phyloP scores from a whole-genome alignment of 2,329 filamentous ascomycete species.

The Cladosporium sp. region DNA sequence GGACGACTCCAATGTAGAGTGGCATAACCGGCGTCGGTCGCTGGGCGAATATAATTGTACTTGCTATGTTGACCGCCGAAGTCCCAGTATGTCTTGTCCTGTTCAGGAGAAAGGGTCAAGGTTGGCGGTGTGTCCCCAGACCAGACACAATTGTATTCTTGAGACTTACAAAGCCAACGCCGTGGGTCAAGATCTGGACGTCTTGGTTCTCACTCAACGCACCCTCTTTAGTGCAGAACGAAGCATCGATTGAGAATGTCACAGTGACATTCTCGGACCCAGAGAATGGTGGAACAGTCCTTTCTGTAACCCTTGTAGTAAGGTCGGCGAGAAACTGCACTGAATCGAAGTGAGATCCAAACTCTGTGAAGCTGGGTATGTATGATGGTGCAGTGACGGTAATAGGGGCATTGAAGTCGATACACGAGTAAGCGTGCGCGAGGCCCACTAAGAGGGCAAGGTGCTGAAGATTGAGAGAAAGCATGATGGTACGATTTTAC shows the following conservation, averaged over 20 bases:
- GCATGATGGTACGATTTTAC: not conserved
- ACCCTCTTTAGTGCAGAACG: conserved; percentile 22
- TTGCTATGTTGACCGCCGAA: conserved; percentile 22
- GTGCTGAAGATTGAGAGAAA: not conserved
- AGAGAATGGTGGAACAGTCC: conserved; percentile 15
- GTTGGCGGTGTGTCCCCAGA: not conserved
- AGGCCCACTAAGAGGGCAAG: not conserved
- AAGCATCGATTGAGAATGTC: conserved; percentile 23
- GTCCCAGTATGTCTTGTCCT: conserved; percentile 25
- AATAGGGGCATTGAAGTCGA: conserved; percentile 19
- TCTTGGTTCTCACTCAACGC: not conserved
- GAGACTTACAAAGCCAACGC: conserved; percentile 22
- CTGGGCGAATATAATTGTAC: conserved; percentile 25
- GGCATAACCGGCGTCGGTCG: conserved; percentile 22
- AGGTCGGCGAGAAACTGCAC: conserved; percentile 20
- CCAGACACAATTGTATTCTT: not conserved
- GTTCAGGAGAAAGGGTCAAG: not conserved
- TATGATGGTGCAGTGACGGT: conserved; percentile 19
- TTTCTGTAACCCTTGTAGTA: conserved; percentile 16
- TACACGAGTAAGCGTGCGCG: conserved; percentile 17
- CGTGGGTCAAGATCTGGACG: conserved; percentile 26
- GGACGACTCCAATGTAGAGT: conserved; percentile 27
- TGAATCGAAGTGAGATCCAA: conserved; percentile 23
- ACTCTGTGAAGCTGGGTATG: conserved; percentile 21
- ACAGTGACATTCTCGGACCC: conserved; percentile 18